Conservation (phyloP, 1,284 basidiomycete species). For the Coniophora puteana region DNA sequence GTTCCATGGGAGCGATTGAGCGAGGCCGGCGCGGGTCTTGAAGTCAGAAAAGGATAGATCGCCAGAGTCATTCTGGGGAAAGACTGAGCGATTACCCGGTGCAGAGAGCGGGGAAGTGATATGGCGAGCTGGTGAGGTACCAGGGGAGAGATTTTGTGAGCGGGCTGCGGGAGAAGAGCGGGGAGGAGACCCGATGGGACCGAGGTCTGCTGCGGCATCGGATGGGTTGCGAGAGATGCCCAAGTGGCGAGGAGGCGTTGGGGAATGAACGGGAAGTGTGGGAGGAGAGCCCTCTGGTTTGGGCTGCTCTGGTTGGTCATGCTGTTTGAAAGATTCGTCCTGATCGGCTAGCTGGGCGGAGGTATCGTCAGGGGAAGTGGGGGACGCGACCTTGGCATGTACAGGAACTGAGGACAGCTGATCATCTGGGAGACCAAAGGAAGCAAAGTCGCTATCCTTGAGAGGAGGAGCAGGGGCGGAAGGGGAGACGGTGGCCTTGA, state of each 20-base stretch:
- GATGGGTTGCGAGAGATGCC: conserved; percentile 27
- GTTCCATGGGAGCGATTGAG: conserved; percentile 40
- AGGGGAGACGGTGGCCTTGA: conserved; percentile 70
- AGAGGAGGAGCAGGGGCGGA: conserved; percentile 76
- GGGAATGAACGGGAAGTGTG: conserved; percentile 50
- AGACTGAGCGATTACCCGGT: conserved; percentile 53
- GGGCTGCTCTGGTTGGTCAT: conserved; percentile 15
- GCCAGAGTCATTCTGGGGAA: conserved; percentile 32
- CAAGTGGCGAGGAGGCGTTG: conserved; percentile 37
- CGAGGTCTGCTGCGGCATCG: conserved; percentile 49
- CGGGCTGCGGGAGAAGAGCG: conserved; percentile 37
- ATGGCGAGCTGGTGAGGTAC: conserved; percentile 37
- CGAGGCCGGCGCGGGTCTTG: conserved; percentile 35
- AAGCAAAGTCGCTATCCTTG: conserved; percentile 72
- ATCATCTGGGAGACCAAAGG: conserved; percentile 62
- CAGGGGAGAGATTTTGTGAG: conserved; percentile 45
- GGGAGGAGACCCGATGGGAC: conserved; percentile 75
- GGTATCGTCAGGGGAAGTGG: neutral
- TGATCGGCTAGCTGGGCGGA: conserved; percentile 4
- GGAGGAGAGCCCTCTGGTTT: conserved; percentile 21
- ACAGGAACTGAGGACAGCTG: conserved; percentile 46
- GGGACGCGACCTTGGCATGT: conserved; percentile 16
- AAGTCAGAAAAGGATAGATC: conserved; percentile 31
- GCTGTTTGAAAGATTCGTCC: conserved; percentile 9
- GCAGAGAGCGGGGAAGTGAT: conserved; percentile 67